A percentile compares a stretch with the other conserved stretches of the same genome.
phyloP scores from a whole-genome alignment of 1,284 basidiomycete genomes.

The Cutaneotrichosporon sp. region DNA sequence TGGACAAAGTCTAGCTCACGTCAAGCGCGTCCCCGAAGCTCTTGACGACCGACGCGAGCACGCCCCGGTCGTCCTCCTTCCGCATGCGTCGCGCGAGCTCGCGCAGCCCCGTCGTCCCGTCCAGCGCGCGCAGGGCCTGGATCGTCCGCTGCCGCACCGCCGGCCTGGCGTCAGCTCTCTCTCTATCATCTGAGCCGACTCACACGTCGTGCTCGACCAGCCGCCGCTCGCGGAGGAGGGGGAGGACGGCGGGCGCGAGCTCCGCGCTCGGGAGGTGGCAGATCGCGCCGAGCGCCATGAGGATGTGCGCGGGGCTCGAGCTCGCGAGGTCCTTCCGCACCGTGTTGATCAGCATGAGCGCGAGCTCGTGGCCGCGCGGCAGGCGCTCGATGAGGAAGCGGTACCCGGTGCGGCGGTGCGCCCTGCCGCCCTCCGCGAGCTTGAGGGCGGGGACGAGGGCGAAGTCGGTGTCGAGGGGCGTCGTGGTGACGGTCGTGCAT shows the following conservation, averaged over 20 bases:
- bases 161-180: conserved; percentile 22
- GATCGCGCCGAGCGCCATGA: conserved; percentile 43
- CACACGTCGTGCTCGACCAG: conserved; percentile 40
- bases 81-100: conserved; percentile 13
- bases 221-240: conserved; percentile 29
- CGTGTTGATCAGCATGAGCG: conserved; percentile 50
- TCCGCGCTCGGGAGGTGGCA: conserved; percentile 40
- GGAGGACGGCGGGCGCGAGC: conserved; percentile 46
- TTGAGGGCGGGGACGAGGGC: conserved; percentile 47
- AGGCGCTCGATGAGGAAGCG: conserved; percentile 42
- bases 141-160: conserved; percentile 36
- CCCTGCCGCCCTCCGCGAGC: conserved; percentile 42
- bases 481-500: conserved; percentile 26
- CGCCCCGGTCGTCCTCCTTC: conserved; percentile 30
- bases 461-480: conserved; percentile 28
- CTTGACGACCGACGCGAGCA: conserved; percentile 23
- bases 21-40: conserved; percentile 30
- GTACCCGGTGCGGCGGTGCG: conserved; percentile 46
- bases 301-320: conserved; percentile 26
- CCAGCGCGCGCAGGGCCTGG: conserved; percentile 32
- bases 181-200: conserved; percentile 14
- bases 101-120: conserved; percentile 15
- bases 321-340: conserved; percentile 51
- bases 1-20: no score
- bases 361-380: conserved; percentile 41